phyloP scores from a whole-genome alignment of 345 rosid genomes.

The Eutrema japonicum region DNA sequence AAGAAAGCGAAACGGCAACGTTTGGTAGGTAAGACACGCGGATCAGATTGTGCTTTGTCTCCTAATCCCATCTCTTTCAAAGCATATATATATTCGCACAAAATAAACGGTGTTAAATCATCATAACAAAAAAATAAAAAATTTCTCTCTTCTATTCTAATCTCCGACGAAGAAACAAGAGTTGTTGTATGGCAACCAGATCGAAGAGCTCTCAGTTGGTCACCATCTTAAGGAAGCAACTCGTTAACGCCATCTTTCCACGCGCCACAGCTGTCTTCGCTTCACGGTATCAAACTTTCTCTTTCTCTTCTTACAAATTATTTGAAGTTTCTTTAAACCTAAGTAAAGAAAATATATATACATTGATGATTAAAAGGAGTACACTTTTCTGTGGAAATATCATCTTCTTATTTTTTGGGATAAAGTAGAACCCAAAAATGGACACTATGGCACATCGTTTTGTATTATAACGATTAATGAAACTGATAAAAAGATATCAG shows the following conservation, averaged over 20 bases:
- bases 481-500: conserved; percentile 4
- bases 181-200: conserved; percentile 69
- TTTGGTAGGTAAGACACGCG: conserved; percentile 39
- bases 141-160: not conserved
- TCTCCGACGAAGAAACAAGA: conserved; percentile 17
- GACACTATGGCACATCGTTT: not conserved
- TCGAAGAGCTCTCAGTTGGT: conserved; percentile 53
- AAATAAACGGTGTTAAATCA: conserved; percentile 19
- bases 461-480: conserved; percentile 1
- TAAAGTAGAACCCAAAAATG: not conserved
- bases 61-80: conserved; percentile 24
- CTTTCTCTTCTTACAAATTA: not conserved
- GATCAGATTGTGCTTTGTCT: conserved; percentile 38
- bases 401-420: too few relatives aligned
- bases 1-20: conserved; percentile 33
- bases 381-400: not conserved
- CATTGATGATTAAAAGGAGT: not conserved
- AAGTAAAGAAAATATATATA: not conserved
- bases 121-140: not conserved
- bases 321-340: conserved; percentile 1
- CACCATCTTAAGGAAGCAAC: conserved; percentile 56
- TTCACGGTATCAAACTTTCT: conserved; percentile 33
- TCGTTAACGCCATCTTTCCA: conserved; percentile 39
- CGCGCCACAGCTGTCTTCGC: conserved; percentile 29
- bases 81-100: conserved; percentile 32